Conservation (phyloP, 768 basidiomycete genomes). For the Leccinum longicurvipes region DNA sequence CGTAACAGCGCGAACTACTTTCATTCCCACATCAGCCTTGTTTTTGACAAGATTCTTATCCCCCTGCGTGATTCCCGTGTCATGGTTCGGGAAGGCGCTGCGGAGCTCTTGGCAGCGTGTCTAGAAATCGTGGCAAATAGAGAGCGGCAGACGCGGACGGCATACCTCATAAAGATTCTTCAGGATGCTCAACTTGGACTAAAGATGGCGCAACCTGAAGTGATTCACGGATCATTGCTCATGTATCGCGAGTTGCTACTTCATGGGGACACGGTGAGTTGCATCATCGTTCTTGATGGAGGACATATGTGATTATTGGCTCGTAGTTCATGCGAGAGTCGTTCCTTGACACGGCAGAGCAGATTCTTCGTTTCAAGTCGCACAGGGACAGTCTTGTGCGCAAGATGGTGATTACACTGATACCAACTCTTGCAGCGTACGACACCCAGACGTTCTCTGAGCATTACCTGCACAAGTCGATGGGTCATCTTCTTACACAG, state of each 20-base stretch:
- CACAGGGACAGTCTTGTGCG: slow-evolving; percentile 86
- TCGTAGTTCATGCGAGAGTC: slow-evolving; percentile 82
- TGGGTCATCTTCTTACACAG: slow-evolving; percentile 86
- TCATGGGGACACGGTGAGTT: slow-evolving; percentile 88
- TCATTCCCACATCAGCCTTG: slow-evolving; percentile 79
- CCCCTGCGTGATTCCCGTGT: slow-evolving; percentile 87
- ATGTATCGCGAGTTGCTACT: slow-evolving; percentile 89
- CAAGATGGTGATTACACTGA: slow-evolving; percentile 92
- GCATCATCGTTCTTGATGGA: not conserved
- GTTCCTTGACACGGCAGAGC: slow-evolving; percentile 84
- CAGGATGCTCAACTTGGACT: slow-evolving; percentile 83
- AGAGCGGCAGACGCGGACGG: slow-evolving; percentile 61
- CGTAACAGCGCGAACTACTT: slow-evolving; percentile 85
- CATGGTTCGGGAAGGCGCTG: slow-evolving; percentile 89
- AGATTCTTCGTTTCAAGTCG: slow-evolving; percentile 83
- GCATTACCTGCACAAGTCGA: slow-evolving; percentile 88
- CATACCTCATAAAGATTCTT: slow-evolving; percentile 77
- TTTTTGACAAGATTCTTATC: slow-evolving; percentile 90
- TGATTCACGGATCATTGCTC: slow-evolving; percentile 88
- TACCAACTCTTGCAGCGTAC: slow-evolving; percentile 92
- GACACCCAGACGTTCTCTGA: slow-evolving; percentile 90
- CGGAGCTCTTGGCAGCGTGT: slow-evolving; percentile 90
- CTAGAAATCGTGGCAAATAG: slow-evolving; percentile 80
- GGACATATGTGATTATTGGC: not conserved
- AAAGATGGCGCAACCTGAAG: slow-evolving; percentile 76